phyloP scores from a whole-genome alignment of 345 rosid genomes.

The Sisymbrium irio region DNA sequence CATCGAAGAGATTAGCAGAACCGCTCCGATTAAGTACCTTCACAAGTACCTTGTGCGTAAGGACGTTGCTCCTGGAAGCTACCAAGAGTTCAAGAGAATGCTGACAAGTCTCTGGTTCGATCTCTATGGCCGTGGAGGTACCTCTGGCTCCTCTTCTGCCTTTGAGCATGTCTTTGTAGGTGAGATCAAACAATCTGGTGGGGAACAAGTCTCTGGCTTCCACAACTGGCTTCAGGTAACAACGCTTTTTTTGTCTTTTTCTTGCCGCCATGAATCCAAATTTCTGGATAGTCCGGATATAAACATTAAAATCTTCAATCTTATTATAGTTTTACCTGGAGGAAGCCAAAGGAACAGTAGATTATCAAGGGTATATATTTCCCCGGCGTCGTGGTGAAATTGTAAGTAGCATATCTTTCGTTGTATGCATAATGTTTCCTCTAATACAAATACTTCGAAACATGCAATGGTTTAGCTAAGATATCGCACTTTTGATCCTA shows the following conservation, averaged over 20 bases:
- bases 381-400: constrained; percentile 71
- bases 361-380: constrained; percentile 87
- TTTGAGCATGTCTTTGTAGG: constrained; percentile 98
- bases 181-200: constrained; percentile 75
- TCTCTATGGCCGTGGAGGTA: constrained; percentile 82
- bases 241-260: background rate
- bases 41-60: constrained; percentile 62
- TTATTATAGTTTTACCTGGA: constrained; percentile 66
- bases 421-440: background rate
- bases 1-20: constrained; percentile 90
- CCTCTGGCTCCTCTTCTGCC: constrained; percentile 81
- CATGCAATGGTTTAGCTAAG: background rate
- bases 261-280: background rate
- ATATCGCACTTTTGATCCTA: background rate
- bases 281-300: background rate
- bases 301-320: background rate
- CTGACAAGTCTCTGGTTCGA: constrained; percentile 81
- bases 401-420: constrained; percentile 44
- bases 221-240: constrained; percentile 98
- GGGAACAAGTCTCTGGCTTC: constrained; percentile 79
- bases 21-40: constrained; percentile 78
- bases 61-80: constrained; percentile 59
- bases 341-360: constrained; percentile 84
- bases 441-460: background rate
- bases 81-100: constrained; percentile 68